A percentile compares a stretch with the other conserved stretches of the same genome.
Conservation (phyloP, 345 rosid genomes). For the Cardiospermum halicacabum region DNA sequence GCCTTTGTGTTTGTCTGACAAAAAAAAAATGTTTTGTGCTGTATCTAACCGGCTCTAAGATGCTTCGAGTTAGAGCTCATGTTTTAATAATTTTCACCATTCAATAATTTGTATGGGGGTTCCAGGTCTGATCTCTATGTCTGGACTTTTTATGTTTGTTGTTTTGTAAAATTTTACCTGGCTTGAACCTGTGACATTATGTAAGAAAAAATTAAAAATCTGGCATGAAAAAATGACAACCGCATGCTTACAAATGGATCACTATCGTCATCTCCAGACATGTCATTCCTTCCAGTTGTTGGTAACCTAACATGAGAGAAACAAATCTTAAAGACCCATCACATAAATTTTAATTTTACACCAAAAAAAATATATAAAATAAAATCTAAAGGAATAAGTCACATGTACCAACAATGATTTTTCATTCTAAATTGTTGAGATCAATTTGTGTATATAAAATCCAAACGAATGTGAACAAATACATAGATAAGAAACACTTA, state of each 20-base stretch:
- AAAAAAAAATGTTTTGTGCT: neutral
- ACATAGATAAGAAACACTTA: neutral
- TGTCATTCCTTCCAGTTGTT: neutral
- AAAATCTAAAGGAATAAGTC: neutral
- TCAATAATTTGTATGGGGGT: too few relatives aligned
- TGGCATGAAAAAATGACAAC: neutral
- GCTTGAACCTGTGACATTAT: neutral
- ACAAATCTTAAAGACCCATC: neutral
- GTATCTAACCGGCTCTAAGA: neutral
- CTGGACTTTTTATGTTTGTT: too few relatives aligned
- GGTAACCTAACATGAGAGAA: neutral
- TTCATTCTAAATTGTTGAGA: neutral
- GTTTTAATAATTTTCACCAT: too few relatives aligned
- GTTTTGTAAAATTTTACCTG: too few relatives aligned
- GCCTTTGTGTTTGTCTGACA: conserved; percentile 12
- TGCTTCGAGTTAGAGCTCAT: neutral
- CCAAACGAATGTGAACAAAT: neutral
- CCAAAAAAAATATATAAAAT: neutral
- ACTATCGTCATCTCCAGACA: too few relatives aligned
- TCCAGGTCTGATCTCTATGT: too few relatives aligned
- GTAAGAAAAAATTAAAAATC: neutral
- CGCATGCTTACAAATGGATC: neutral
- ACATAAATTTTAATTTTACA: neutral
- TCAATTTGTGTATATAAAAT: neutral
- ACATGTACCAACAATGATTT: neutral